These are phyloP conservation scores for Corinectria fuckeliana DNA, from an alignment of 2,329 filamentous ascomycete genomes.

Conservation along the genomic window DNA sequence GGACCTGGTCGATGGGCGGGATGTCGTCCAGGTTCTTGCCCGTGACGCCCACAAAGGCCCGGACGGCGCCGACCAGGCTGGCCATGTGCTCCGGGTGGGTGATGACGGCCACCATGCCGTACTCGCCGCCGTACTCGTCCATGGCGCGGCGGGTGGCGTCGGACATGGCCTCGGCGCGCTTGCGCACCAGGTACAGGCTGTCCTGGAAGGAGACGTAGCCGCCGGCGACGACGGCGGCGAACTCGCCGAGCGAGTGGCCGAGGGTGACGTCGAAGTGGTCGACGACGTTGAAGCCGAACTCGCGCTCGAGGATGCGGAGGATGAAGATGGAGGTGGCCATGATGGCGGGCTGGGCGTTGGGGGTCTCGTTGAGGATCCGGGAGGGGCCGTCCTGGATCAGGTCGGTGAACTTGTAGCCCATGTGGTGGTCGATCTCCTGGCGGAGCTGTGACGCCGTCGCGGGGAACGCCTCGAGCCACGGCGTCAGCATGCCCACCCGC, in stretches of 20 bases:
- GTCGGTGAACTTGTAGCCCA: conserved; percentile 76
- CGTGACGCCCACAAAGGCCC: conserved; percentile 77
- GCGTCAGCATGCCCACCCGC: conserved; percentile 83
- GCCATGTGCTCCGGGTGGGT: conserved; percentile 81
- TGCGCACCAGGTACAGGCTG: conserved; percentile 77
- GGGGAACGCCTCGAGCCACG: conserved; percentile 89
- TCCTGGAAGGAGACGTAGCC: conserved; percentile 81
- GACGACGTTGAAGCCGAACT: conserved; percentile 77
- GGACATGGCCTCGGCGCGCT: conserved; percentile 83
- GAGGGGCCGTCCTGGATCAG: conserved; percentile 84
- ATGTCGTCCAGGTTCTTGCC: conserved; percentile 68
- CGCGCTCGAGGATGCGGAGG: conserved; percentile 81
- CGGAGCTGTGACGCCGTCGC: conserved; percentile 76
- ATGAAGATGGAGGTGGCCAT: conserved; percentile 95
- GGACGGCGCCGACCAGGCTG: conserved; percentile 73
- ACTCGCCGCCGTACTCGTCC: conserved; percentile 75
- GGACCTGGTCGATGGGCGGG: conserved; percentile 83
- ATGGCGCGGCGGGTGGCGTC: conserved; percentile 73
- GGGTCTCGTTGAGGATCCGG: conserved; percentile 76
- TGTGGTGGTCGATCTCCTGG: conserved; percentile 81
- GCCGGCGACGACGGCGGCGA: conserved; percentile 85
- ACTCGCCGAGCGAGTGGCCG: conserved; percentile 92
- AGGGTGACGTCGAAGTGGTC: conserved; percentile 81
- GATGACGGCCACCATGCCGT: conserved; percentile 93
- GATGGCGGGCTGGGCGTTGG: conserved; percentile 92